Evolutionary conservation across 179 eudicot species (phyloP), one percentile per base, ranked within the genome.

Genomic region (Gypsophila paniculata): DNA sequence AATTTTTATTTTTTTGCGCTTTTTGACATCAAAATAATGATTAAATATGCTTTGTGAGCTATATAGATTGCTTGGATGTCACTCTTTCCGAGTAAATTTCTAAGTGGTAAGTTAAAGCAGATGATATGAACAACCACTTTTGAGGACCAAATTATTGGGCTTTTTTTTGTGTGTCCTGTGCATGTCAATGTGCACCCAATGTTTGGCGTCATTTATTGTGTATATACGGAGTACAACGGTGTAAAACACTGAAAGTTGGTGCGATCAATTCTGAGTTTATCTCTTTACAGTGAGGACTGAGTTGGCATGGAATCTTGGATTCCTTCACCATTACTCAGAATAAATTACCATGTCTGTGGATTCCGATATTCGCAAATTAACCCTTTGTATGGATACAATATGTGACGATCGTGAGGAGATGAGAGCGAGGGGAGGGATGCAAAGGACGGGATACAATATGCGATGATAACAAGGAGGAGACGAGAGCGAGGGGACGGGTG

Each of bases 61-160:
- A 17, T 44, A 36, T 38, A 61, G 52, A 21, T 55, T 17, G 66
- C 34, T 67, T 74, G 57, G 48, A 21, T 73, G 71, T 54, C 64
- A 73, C 72, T 44, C 57, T 23, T 17, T 29, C 34, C 34, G 19
- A 26, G 34, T 61, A 61, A 61, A 39, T 22, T 61, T 29, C 42
- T 26, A 26, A 26, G 39, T 61, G 39, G 18, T 25, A 26, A 32
- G 38, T 13, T 25, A 61, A 61, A 61, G 38, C 65, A 61, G 32
- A 61, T 61, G 8, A 61, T 61, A 26, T 61, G 2, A 32, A 38
- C 17, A 29, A 61, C 65, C n/a, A 12, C 65, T 26, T 51, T 21
- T 42, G 72, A 18, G 77, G 72, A 74, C 72, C 77, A 42, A 67
- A 61, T 74, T 57, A 57, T 74, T 74, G 59, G 0, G 32, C 62